Evolutionary conservation across 805 yeast genomes (phyloP).

Genomic region (Metschnikowia chrysomelidarum): DNA sequence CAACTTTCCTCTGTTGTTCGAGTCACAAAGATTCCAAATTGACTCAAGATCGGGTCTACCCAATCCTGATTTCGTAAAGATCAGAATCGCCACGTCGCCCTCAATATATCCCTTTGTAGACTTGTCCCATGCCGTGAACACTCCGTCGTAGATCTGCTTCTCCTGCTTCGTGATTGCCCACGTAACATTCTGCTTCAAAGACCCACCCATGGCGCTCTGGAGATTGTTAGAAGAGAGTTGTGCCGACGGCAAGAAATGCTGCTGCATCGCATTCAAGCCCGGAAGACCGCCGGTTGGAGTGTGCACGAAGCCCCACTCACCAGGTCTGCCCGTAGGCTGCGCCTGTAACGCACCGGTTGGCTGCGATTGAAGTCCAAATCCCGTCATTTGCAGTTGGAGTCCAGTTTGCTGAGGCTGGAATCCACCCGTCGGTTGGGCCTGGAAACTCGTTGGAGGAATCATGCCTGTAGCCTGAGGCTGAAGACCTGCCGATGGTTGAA

Average conservation of each 20-base stretch:
- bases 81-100: slow-evolving; percentile 78
- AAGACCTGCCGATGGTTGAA: slow-evolving; percentile 17
- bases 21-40: slow-evolving; percentile 89
- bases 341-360: slow-evolving; percentile 34
- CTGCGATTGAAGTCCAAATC: slow-evolving; percentile 20
- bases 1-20: slow-evolving; percentile 76
- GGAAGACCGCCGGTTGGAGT: slow-evolving; percentile 70
- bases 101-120: slow-evolving; percentile 64
- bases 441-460: slow-evolving; percentile 12
- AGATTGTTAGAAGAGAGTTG: slow-evolving; percentile 36
- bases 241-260: slow-evolving; percentile 61
- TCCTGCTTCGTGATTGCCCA: slow-evolving; percentile 89
- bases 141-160: slow-evolving; percentile 78
- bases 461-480: slow-evolving; percentile 13
- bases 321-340: slow-evolving; percentile 66
- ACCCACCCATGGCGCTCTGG: slow-evolving; percentile 43
- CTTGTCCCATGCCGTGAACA: slow-evolving; percentile 85
- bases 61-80: slow-evolving; percentile 89
- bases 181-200: slow-evolving; percentile 53
- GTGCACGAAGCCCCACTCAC: slow-evolving; percentile 77
- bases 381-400: slow-evolving; percentile 25
- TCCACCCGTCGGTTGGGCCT: slow-evolving; percentile 13
- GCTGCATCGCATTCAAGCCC: slow-evolving; percentile 63
- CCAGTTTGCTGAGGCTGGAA: slow-evolving; percentile 10
- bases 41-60: slow-evolving; percentile 80